phyloP scores from a whole-genome alignment of 768 basidiomycete species.

The Pleurotus tuber-regium region DNA sequence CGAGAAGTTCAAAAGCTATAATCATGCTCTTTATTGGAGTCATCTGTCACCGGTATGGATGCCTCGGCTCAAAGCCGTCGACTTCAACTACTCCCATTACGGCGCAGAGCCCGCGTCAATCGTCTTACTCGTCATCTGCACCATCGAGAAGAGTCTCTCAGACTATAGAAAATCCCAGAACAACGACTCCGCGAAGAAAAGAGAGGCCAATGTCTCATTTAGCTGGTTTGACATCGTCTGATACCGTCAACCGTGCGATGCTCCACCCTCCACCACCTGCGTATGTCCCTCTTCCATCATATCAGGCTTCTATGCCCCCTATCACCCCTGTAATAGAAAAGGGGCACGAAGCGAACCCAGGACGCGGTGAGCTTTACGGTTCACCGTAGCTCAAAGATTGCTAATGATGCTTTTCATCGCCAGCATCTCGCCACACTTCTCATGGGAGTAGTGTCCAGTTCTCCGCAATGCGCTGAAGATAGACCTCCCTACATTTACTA shows the following conservation, averaged over 20 bases:
- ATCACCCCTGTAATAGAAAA: constrained; percentile 5
- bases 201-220: constrained; percentile 5
- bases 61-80: neutral
- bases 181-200: neutral
- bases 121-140: neutral
- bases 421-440: no score
- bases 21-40: constrained; percentile 4
- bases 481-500: no score
- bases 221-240: constrained; percentile 4
- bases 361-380: no score
- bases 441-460: no score
- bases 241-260: constrained; percentile 4
- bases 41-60: constrained; percentile 6
- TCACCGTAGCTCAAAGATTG: no score
- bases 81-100: neutral
- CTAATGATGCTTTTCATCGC: no score
- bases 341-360: no score
- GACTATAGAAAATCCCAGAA: no score
- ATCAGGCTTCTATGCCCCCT: neutral
- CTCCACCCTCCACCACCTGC: constrained; percentile 6
- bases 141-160: neutral
- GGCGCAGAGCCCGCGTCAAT: neutral
- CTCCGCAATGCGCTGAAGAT: no score
- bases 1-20: no score
- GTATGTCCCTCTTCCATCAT: neutral